Evolutionary conservation across 768 basidiomycete species (phyloP), one percentile per base, ranked within the genome.

Genomic region (Scleroderma citrinum): DNA sequence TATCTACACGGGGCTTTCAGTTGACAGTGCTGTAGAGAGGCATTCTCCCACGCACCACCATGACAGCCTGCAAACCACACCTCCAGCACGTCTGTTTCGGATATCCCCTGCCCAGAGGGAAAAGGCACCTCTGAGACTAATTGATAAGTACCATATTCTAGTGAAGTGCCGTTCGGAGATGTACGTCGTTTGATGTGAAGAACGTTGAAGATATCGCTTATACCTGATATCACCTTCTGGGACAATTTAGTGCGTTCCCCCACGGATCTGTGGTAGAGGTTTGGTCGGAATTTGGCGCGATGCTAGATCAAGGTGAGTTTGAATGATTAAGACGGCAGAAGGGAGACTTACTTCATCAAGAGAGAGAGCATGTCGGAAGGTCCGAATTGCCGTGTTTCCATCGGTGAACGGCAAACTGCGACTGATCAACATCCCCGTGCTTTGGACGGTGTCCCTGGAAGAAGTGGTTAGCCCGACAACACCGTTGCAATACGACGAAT

Each of bases 11-110:
- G 7, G 7, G 2, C 47, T 2, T 52, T 51, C 17, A 40, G 48
- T 42, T 32, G 20, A 12, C 17, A 7, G 40, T 36, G 46, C n/a
- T 16, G 11, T 39, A 24, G 7, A 19, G 1, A 29, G 31, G 2
- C 21, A 37, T 37, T 3, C 10, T 34, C 29, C 31, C 35, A 64
- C 80, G 48, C 50, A 87, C 87, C 87, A 37, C 67, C 61, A 56
- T 90, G 88, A 52, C 80, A 79, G 2, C 88, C 88, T 6, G 79
- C 57, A 56, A 92, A 92, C 87, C 87, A 92, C 3, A 90, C 86
- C 60, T 92, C 88, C 12, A 81, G 60, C 13, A 87, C 80, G 62
- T 88, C 80, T 2, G 77, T 67, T 21, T 23, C 32, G 2, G 24
- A 3, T 29, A 29, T 8, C 5, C 8, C 26, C 26, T 4, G 26